Evolutionary conservation across 345 rosid genomes (phyloP), one percentile per base, ranked within the genome.

Genomic region (Eucalyptus camaldulensis): DNA sequence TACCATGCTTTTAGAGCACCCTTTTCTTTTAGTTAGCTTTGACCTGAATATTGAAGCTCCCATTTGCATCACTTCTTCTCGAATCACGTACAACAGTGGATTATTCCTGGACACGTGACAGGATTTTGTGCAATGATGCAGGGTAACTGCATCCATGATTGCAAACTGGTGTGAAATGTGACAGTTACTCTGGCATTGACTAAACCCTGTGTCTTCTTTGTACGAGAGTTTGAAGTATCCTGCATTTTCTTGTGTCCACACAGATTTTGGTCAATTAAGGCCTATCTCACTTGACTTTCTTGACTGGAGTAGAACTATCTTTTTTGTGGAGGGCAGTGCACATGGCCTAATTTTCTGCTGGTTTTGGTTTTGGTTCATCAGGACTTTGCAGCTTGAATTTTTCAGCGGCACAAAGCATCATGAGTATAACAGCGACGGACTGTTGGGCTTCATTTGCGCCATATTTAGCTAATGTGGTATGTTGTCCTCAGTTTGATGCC

Each of bases 401-500:
- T 90, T 91, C 95, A 49, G 91, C 92, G 37, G 92, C 91, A 86
- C 93, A 91, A 90, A 91, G 90, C 91, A 58, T 94, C 80, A 90
- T 94, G 92, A 92, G 92, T 22, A 86, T 44, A 50, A 93, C 96
- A 72, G 92, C 95, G 56, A 93, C 92, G n/a, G 94, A 94, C 90
- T 94, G 95, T 88, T 94, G 89, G 91, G 90, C 86, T 50, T 86
- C 93, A 76, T 93, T 94, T 90, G 96, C 96, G 12, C 94, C 95
- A 25, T 90, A 93, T 89, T 87, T 92, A 81, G 94, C 96, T 43
- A 94, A 94, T 91, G 95, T 94, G 88, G 94, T 94, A 89, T 94
- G 96, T 88, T 94, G 96, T 87, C 96, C 96, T 51, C 96, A 94
- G 91, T 90, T 94, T 83, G 93, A 93, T 89, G 96, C 96, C 88